phyloP scores from a whole-genome alignment of 2,329 filamentous ascomycete genomes.

The Tolypocladium pustulatum region DNA sequence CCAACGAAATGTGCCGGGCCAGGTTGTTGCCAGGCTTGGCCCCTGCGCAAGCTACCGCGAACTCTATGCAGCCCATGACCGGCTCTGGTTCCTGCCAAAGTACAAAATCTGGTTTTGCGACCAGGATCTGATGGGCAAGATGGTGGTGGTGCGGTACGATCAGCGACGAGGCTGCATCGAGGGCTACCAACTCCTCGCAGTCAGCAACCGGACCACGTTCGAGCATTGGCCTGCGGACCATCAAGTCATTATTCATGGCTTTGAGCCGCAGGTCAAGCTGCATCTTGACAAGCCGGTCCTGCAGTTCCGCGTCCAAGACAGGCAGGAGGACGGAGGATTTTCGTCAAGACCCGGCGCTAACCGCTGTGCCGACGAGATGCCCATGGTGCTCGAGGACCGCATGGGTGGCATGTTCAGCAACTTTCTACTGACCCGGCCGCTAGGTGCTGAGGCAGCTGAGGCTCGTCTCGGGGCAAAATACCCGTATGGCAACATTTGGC shows the following conservation, averaged over 20 bases:
- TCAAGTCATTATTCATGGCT: constrained; percentile 60
- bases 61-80: constrained; percentile 64
- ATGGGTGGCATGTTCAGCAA: constrained; percentile 49
- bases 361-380: constrained; percentile 38
- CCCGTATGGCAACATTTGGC: constrained; percentile 57
- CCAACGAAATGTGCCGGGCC: constrained; percentile 53
- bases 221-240: constrained; percentile 55
- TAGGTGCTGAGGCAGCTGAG: constrained; percentile 24
- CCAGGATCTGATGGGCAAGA: constrained; percentile 57
- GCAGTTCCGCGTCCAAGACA: constrained; percentile 31
- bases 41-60: constrained; percentile 56
- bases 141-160: constrained; percentile 71
- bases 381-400: constrained; percentile 38
- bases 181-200: constrained; percentile 64
- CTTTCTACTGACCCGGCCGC: constrained; percentile 53
- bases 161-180: constrained; percentile 65
- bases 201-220: constrained; percentile 42
- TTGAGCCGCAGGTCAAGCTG: constrained; percentile 58
- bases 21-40: constrained; percentile 39
- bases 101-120: constrained; percentile 84
- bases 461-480: constrained; percentile 19
- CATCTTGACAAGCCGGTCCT: constrained; percentile 67
- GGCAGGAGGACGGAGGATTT: constrained; percentile 11
- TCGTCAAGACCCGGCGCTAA: constrained; percentile 14
- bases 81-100: constrained; percentile 73